Percentiles rank a stretch among this genome's conserved stretches.
phyloP scores from a whole-genome alignment of 2,329 filamentous ascomycete genomes.

The Microdochium trichocladiopsis region DNA sequence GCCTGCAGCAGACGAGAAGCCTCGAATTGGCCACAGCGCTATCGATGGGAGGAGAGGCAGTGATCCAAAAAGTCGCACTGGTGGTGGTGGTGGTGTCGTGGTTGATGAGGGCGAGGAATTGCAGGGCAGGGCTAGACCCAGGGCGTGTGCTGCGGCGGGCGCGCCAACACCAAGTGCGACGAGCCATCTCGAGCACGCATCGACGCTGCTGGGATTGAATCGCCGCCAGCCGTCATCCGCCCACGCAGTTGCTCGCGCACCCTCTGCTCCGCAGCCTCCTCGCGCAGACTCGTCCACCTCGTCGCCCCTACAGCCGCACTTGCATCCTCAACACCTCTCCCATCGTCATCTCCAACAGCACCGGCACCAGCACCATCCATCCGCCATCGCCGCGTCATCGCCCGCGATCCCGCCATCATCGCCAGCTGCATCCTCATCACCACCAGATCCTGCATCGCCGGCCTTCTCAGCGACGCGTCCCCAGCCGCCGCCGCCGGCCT shows the following conservation, averaged over 20 bases:
- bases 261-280: background rate
- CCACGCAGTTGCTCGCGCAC: background rate
- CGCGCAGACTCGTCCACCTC: background rate
- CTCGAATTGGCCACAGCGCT: background rate
- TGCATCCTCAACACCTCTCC: background rate
- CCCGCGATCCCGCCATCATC: constrained; percentile 6
- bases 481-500: background rate
- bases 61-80: background rate
- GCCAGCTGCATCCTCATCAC: constrained; percentile 3
- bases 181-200: constrained; percentile 1
- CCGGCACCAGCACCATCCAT: background rate
- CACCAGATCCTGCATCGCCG: constrained; percentile 6
- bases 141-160: background rate
- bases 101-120: background rate
- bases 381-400: constrained; percentile 12
- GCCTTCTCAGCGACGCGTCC: constrained; percentile 1
- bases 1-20: background rate
- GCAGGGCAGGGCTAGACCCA: background rate
- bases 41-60: background rate
- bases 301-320: background rate
- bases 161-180: constrained; percentile 1
- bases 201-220: background rate
- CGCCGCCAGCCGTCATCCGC: constrained; percentile 1
- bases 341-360: background rate
- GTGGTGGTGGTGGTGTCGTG: background rate